Base-by-base conservation (phyloP, 257 asterid species). In the Rubia yunnanensis region DNA sequence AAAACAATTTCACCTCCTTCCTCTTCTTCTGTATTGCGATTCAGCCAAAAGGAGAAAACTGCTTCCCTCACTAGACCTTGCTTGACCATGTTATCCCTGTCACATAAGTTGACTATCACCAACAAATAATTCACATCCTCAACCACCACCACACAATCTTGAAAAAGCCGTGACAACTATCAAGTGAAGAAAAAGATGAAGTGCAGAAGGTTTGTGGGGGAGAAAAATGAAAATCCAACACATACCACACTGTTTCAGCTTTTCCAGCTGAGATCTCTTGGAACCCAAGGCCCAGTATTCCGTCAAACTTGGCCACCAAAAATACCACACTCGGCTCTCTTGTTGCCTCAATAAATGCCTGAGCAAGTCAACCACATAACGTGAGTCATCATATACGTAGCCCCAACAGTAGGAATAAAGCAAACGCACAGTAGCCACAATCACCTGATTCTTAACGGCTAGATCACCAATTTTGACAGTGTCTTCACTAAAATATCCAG, bases 41-140 rank as follows among this genome's bases (percentile, higher is more conserved):
- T 92, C 61, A 92, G 94, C 98, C 98, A 92, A 82, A 92, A 92
- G 39, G 98, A 92, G 82, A 92, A 92, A 32, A 92, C 95, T 7
- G 95, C 94, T 72, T 89, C 94, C 78, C 75, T 80, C 41, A 92
- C 79, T 65, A 92, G 97, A 60, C 97, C 98, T 81, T 92, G 97
- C 69, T 87, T 74, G 52, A 92, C 77, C 98, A 92, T 89, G 79
- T 83, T 87, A 81, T 92, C 81, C 98, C 98, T 92, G 78, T 53
- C 64, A 73, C 23, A 66, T 63, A 60, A 52, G 15, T 57, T 26
- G 23, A 14, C 9, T 63, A 69, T 30, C 28, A 18, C 50, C 35
- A 63, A 57, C 34, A 54, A 22, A 39, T 11, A 5, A 35, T 39
- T 32, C 20, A 49, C 17, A 67, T 23, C 32, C 38, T 66, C 50